Evolutionary conservation across 345 rosid genomes (phyloP), one percentile per base, ranked within the genome.

Genomic region (Eucalyptus dawsonii): DNA sequence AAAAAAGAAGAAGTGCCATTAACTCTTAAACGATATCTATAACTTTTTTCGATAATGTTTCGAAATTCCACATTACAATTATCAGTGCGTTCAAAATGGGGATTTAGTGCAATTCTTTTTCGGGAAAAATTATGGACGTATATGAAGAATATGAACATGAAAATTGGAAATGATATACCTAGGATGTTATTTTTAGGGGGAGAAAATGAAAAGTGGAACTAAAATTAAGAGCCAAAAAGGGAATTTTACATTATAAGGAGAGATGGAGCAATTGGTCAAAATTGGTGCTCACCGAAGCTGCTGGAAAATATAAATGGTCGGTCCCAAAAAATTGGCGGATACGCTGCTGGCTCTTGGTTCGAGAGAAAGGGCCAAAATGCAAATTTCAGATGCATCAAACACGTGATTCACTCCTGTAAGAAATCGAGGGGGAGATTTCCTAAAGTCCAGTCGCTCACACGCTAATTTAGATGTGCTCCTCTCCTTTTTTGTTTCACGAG

Each of bases 91-190:
- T 69, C 11, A 69, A 72, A 19, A 37, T n/a, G 76, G 37, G 6
- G 76, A 65, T n/a, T 65, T n/a, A 4, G 40, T 16, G 37, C 6
- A 8, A n/a, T 19, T 65, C 7, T 65, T 62, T 65, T 65, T 2
- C 0, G 6, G 25, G 7, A 4, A 6, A 17, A 19, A 72, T 34
- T 9, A 72, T 9, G 81, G 25, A 34, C 13, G 22, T 8, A 8
- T 16, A 67, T 9, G 21, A 9, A 9, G 44, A 69, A 22, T 25
- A 17, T 22, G 24, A 19, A 65, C 72, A 16, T 34, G 14, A 34
- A 67, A 34, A 62, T 62, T 62, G 69, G 31, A 29, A 62, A 2
- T 12, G 62, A 9, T 56, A 22, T 24, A 5, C 62, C 62, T 56
- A 24, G 62, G 29, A 56, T 56, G 6, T 56, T 56, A 56, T 9